A percentile compares a stretch with the other conserved stretches of the same genome.
Evolutionary conservation across 1,284 basidiomycete species (phyloP).

Genomic region (Cryptococcus sp.): DNA sequence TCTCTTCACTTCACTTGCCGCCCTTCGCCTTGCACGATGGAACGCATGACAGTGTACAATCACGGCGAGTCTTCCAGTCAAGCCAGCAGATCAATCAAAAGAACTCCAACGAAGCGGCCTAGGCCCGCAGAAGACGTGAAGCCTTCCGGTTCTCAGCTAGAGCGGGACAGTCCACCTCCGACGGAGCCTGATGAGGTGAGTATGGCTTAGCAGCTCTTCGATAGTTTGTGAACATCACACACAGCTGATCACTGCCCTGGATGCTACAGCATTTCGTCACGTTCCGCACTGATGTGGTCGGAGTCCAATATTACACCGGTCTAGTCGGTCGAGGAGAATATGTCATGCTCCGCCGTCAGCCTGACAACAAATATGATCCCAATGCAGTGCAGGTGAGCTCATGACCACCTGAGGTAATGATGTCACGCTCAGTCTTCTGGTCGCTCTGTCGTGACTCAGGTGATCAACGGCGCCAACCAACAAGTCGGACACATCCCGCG

Average conservation of each 20-base stretch:
- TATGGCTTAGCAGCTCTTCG: neutral
- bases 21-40: too few species aligned
- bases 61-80: too few species aligned
- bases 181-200: constrained; percentile 35
- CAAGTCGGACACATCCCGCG: constrained; percentile 80
- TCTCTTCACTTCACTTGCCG: too few species aligned
- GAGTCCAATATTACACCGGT: constrained; percentile 79
- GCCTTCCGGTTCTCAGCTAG: constrained; percentile 11
- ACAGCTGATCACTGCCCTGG: neutral
- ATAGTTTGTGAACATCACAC: neutral
- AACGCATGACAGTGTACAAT: too few species aligned
- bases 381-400: constrained; percentile 48
- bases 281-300: constrained; percentile 67
- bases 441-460: constrained; percentile 52
- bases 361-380: constrained; percentile 67
- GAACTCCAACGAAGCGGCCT: constrained; percentile 6
- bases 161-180: constrained; percentile 16
- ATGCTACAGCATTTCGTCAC: constrained; percentile 63
- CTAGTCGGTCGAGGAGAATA: constrained; percentile 75
- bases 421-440: too few species aligned
- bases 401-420: too few species aligned
- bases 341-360: constrained; percentile 71
- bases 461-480: constrained; percentile 67
- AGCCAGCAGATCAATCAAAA: constrained; percentile 1
- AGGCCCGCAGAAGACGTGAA: neutral